Evolutionary conservation across 2,329 filamentous ascomycete species (phyloP).

Genomic region (Coniella lustricola): DNA sequence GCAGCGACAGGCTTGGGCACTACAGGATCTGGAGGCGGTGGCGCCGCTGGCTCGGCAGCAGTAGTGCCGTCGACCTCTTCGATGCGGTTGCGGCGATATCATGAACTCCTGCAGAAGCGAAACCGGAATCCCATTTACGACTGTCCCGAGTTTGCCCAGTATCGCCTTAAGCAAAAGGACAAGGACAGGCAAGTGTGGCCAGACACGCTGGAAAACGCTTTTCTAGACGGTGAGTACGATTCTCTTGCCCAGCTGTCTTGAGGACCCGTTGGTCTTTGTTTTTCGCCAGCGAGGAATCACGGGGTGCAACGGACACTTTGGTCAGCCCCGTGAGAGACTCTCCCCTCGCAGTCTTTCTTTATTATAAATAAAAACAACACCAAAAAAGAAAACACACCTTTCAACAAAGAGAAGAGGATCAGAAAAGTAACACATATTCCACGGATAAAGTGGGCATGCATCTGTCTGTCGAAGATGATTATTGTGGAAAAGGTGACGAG

Average conservation of each 20-base stretch:
- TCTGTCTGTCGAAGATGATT: too few relatives aligned
- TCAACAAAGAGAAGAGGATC: too few relatives aligned
- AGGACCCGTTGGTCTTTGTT: neutral
- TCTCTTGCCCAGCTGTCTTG: neutral
- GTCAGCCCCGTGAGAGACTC: too few relatives aligned
- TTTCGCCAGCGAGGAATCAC: too few relatives aligned
- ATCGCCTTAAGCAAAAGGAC: conserved; percentile 57
- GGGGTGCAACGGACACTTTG: too few relatives aligned
- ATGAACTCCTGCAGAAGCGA: conserved; percentile 23
- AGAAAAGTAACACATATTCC: too few relatives aligned
- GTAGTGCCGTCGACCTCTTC: conserved; percentile 1
- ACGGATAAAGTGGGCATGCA: too few relatives aligned
- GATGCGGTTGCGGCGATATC: conserved; percentile 26
- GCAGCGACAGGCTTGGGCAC: neutral
- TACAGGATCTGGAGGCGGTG: neutral
- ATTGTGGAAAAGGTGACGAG: too few relatives aligned
- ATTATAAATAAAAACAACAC: too few relatives aligned
- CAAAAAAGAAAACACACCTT: too few relatives aligned
- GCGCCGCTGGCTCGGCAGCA: neutral
- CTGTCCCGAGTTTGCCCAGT: conserved; percentile 57
- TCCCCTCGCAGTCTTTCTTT: too few relatives aligned
- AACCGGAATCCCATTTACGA: conserved; percentile 53
- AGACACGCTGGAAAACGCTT: conserved; percentile 56
- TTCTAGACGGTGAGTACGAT: conserved; percentile 53
- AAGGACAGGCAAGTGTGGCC: conserved; percentile 58